phyloP scores from a whole-genome alignment of 306 rosid species.

The Pterocarpus santalinus region DNA sequence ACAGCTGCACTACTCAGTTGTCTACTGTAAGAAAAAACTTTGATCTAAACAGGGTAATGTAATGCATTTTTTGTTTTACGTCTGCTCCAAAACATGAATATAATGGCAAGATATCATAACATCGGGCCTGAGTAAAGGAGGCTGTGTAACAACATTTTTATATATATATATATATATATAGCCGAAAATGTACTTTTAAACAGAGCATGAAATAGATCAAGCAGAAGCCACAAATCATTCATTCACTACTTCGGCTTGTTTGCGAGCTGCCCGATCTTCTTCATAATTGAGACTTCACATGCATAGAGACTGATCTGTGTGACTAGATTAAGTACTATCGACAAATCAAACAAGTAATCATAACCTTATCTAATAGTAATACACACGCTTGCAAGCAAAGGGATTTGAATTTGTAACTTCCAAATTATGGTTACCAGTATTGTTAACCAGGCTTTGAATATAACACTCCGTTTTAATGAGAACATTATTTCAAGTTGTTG shows the following conservation, averaged over 20 bases:
- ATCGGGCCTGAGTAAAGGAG: background rate
- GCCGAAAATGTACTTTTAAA: background rate
- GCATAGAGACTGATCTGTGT: background rate
- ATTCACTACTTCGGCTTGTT: background rate
- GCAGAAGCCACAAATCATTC: background rate
- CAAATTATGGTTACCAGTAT: too few species aligned
- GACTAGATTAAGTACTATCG: background rate
- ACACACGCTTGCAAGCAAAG: slow-evolving; percentile 11
- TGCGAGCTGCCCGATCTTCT: background rate
- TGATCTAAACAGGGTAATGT: too few species aligned
- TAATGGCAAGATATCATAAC: too few species aligned
- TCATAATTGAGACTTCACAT: background rate
- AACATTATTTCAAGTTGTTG: too few species aligned
- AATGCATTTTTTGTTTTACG: too few species aligned
- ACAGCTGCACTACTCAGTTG: too few species aligned
- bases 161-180: too few species aligned
- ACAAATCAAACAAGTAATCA: background rate
- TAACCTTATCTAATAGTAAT: background rate
- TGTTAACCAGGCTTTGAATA: too few species aligned
- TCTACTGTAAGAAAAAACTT: background rate
- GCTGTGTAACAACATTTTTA: background rate
- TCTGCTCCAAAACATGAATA: too few species aligned
- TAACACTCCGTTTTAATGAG: too few species aligned
- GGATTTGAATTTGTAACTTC: background rate
- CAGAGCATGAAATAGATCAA: background rate